These are phyloP conservation scores for Beauveria brongniartii DNA, from an alignment of 2,329 filamentous ascomycete genomes.

Conservation along the genomic window DNA sequence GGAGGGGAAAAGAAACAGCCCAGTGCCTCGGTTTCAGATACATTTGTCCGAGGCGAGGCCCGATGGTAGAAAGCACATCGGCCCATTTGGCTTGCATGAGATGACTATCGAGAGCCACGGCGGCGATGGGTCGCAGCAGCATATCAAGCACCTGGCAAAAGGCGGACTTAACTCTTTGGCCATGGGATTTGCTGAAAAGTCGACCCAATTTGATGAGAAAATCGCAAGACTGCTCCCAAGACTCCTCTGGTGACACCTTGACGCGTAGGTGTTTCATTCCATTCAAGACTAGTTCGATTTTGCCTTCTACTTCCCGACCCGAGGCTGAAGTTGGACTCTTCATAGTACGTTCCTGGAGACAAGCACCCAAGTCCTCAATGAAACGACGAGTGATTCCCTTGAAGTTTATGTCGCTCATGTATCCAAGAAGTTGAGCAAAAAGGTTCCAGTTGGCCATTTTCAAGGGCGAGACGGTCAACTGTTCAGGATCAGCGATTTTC, in stretches of 20 bases:
- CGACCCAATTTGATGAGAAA: conserved; percentile 76
- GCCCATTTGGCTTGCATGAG: conserved; percentile 78
- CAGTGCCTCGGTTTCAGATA: conserved; percentile 89
- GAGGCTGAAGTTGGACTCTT: conserved; percentile 54
- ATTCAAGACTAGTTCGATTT: conserved; percentile 76
- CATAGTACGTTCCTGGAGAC: conserved; percentile 64
- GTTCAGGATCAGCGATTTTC: conserved; percentile 77
- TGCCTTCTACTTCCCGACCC: conserved; percentile 65
- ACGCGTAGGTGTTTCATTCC: conserved; percentile 88
- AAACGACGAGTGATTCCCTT: conserved; percentile 75
- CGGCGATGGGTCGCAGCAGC: conserved; percentile 78
- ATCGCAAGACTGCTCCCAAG: conserved; percentile 81
- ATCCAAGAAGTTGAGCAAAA: conserved; percentile 85
- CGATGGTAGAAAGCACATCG: conserved; percentile 71
- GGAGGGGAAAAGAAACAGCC: conserved; percentile 79
- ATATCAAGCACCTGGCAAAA: conserved; percentile 90
- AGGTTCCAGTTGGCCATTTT: conserved; percentile 94
- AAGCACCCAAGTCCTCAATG: conserved; percentile 68
- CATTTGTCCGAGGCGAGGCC: conserved; percentile 73
- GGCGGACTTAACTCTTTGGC: conserved; percentile 82
- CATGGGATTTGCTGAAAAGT: conserved; percentile 78
- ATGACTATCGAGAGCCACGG: conserved; percentile 66
- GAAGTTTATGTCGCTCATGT: conserved; percentile 93
- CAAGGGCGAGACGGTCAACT: conserved; percentile 67
- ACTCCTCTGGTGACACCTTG: conserved; percentile 61